These are phyloP conservation scores for Ustilago hordei DNA, from an alignment of 1,284 basidiomycete species.

Conservation along the genomic window DNA sequence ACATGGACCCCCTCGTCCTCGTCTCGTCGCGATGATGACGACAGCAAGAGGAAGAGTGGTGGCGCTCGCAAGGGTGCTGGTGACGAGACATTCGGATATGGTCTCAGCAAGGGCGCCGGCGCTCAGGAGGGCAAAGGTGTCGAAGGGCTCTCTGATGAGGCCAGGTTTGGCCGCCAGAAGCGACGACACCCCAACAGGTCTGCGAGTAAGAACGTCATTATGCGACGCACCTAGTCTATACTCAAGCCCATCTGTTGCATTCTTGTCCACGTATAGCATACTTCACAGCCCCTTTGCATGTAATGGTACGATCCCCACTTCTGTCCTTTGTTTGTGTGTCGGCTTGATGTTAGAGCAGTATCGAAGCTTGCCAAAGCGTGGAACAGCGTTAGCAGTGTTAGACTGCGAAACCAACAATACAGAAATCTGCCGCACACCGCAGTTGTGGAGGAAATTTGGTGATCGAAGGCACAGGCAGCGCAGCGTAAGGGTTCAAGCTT, in stretches of 20 bases:
- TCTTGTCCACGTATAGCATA: not conserved
- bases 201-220: conserved; percentile 65
- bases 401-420: conserved; percentile 1
- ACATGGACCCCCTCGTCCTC: conserved; percentile 57
- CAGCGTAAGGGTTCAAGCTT: conserved; percentile 5
- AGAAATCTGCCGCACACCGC: not conserved
- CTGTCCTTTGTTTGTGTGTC: not conserved
- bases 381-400: not conserved
- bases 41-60: conserved; percentile 7
- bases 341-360: not conserved
- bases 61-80: conserved; percentile 66
- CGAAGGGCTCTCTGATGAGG: conserved; percentile 86
- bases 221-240: conserved; percentile 35
- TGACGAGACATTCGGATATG: conserved; percentile 72
- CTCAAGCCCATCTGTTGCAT: not conserved
- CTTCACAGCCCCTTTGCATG: not conserved
- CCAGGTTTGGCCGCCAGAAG: conserved; percentile 70
- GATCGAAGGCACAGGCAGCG: conserved; percentile 10
- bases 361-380: not conserved
- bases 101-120: conserved; percentile 65
- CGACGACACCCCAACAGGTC: conserved; percentile 60
- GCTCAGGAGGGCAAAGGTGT: conserved; percentile 71
- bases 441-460: conserved; percentile 22
- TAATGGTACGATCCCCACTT: conserved; percentile 26
- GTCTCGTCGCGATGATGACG: conserved; percentile 17